phyloP scores from a whole-genome alignment of 2,329 filamentous ascomycete species.

The Aspergillus oerlinghausenensis region DNA sequence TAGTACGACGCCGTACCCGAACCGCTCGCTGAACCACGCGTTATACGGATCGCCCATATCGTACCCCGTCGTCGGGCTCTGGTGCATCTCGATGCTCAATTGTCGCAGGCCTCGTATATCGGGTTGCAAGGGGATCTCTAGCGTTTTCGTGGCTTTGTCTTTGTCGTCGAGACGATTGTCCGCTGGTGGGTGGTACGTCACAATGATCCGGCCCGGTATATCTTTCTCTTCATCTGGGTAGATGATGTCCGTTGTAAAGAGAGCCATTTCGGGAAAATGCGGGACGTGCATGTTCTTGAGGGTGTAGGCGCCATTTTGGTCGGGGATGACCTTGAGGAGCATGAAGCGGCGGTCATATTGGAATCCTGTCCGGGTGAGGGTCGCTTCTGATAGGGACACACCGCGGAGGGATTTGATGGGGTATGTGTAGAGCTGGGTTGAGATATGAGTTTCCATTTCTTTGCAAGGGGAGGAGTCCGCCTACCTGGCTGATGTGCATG shows the following conservation, averaged over 20 bases:
- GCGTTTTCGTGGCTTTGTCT: conserved; percentile 13
- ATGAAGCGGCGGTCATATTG: conserved; percentile 66
- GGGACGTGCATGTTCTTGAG: conserved; percentile 59
- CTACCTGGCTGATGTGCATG: conserved; percentile 34
- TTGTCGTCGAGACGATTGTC: conserved; percentile 7
- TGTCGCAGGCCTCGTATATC: conserved; percentile 42
- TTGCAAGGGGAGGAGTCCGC: background rate
- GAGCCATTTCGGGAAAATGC: conserved; percentile 54
- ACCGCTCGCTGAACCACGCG: conserved; percentile 62
- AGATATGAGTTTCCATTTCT: background rate
- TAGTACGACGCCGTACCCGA: conserved; percentile 59
- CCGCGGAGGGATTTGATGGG: conserved; percentile 69
- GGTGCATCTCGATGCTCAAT: conserved; percentile 56
- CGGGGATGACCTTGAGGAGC: conserved; percentile 52
- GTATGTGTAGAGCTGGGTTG: conserved; percentile 60
- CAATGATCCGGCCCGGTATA: conserved; percentile 31
- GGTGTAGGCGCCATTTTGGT: conserved; percentile 13
- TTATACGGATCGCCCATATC: conserved; percentile 59
- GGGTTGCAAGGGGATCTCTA: conserved; percentile 58
- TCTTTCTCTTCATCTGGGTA: conserved; percentile 16
- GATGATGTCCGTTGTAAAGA: conserved; percentile 59
- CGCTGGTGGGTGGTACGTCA: conserved; percentile 35
- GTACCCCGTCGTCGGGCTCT: conserved; percentile 55
- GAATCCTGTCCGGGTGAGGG: conserved; percentile 59
- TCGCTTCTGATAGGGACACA: conserved; percentile 50